Evolutionary conservation across 2,329 filamentous ascomycete species (phyloP).

Genomic region (Sarocladium brachiariae): DNA sequence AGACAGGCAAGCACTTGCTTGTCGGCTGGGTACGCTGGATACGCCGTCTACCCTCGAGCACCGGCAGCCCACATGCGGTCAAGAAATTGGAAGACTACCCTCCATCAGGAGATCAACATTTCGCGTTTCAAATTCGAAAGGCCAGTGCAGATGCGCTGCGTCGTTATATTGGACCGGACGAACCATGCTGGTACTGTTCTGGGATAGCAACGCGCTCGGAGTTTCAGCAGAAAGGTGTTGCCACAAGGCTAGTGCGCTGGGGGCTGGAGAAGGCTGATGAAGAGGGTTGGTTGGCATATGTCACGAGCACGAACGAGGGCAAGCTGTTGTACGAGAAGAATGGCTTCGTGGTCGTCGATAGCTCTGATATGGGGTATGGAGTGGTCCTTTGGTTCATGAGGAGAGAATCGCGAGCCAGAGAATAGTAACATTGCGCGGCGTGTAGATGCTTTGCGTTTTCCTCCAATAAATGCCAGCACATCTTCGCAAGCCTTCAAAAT

Average conservation of each 20-base stretch:
- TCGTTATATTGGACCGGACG: neutral
- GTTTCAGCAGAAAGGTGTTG: constrained; percentile 26
- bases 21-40: constrained; percentile 29
- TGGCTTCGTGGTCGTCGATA: constrained; percentile 21
- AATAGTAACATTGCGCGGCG: no score
- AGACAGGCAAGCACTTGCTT: constrained; percentile 11
- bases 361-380: constrained; percentile 16
- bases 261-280: constrained; percentile 23
- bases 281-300: constrained; percentile 21
- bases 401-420: constrained; percentile 14
- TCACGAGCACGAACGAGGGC: constrained; percentile 22
- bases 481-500: no score
- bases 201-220: constrained; percentile 13
- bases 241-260: constrained; percentile 24
- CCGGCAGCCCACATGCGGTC: constrained; percentile 12
- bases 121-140: constrained; percentile 21
- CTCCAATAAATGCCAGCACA: no score
- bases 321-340: constrained; percentile 22
- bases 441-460: no score
- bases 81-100: constrained; percentile 20
- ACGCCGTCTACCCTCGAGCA: constrained; percentile 18
- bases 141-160: neutral
- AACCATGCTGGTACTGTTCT: neutral
- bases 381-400: constrained; percentile 24
- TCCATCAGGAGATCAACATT: constrained; percentile 19